These are phyloP conservation scores for Cyamopsis tetragonoloba DNA, from an alignment of 306 rosid species.

Conservation along the genomic window DNA sequence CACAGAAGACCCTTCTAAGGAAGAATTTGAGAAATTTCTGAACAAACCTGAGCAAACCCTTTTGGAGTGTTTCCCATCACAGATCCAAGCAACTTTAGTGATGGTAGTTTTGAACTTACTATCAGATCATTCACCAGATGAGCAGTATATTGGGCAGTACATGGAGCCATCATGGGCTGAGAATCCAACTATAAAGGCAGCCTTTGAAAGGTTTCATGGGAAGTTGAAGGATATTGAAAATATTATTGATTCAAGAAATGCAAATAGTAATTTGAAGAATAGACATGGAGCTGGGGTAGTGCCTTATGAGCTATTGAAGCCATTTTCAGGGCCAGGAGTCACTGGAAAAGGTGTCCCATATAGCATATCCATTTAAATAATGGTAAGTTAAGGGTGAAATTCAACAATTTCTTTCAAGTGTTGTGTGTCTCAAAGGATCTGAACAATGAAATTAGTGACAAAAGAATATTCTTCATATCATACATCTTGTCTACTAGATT, in stretches of 20 bases:
- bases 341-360: conserved; percentile 35
- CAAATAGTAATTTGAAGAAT: conserved; percentile 1
- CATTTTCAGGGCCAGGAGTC: conserved; percentile 33
- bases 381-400: too few species aligned
- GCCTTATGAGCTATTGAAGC: conserved; percentile 40
- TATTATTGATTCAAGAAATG: conserved; percentile 31
- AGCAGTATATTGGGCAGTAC: conserved; percentile 22
- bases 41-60: conserved; percentile 15
- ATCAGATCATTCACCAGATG: conserved; percentile 34
- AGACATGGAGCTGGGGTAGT: conserved; percentile 37
- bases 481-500: neutral
- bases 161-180: conserved; percentile 30
- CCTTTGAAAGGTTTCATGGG: conserved; percentile 20
- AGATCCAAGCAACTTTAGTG: conserved; percentile 30
- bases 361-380: conserved; percentile 24
- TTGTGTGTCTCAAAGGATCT: neutral
- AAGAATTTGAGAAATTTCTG: conserved; percentile 29
- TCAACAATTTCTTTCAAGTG: neutral
- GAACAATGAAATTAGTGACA: neutral
- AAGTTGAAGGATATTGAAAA: conserved; percentile 27
- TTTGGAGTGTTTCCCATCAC: conserved; percentile 34
- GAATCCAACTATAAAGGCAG: conserved; percentile 11
- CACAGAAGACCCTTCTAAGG: conserved; percentile 19
- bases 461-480: neutral
- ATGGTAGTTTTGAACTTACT: conserved; percentile 23